A percentile compares a stretch with the other conserved stretches of the same genome.
Conservation (phyloP, 176 grass and related monocot species). For the Triticum urartu region DNA sequence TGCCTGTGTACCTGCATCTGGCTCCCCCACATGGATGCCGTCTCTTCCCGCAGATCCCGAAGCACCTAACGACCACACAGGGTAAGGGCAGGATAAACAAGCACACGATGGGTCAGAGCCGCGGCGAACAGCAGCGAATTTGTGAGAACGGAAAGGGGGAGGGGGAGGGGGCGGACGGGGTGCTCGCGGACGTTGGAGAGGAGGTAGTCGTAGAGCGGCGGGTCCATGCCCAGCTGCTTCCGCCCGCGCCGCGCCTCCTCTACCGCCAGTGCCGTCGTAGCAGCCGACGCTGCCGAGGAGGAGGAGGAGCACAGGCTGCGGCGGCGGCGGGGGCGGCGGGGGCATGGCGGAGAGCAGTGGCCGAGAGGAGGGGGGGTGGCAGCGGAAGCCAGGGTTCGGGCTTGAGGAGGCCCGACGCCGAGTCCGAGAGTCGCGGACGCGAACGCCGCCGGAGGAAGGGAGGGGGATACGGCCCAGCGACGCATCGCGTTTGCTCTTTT, state of each 20-base stretch:
- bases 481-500: not conserved
- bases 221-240: constrained; percentile 73
- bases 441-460: constrained; percentile 1
- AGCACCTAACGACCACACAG: constrained; percentile 49
- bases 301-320: constrained; percentile 27
- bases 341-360: constrained; percentile 3
- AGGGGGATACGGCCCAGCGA: constrained; percentile 14
- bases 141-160: not conserved
- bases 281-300: not conserved
- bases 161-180: constrained; percentile 37
- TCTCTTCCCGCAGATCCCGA: constrained; percentile 80
- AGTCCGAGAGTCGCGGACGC: constrained; percentile 5
- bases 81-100: constrained; percentile 8
- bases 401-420: not conserved
- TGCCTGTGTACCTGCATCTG: constrained; percentile 73
- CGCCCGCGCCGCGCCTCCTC: constrained; percentile 57
- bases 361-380: not conserved
- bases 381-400: not conserved
- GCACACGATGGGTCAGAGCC: not conserved
- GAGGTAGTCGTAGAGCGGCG: constrained; percentile 71
- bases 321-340: not conserved
- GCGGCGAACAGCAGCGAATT: not conserved
- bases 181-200: constrained; percentile 86
- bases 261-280: constrained; percentile 36
- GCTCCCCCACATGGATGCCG: constrained; percentile 73